Percentiles rank a stretch among this genome's conserved stretches.
These are phyloP conservation scores for Fomitopsis betulina DNA, from an alignment of 1,284 basidiomycete genomes.

Conservation along the genomic window DNA sequence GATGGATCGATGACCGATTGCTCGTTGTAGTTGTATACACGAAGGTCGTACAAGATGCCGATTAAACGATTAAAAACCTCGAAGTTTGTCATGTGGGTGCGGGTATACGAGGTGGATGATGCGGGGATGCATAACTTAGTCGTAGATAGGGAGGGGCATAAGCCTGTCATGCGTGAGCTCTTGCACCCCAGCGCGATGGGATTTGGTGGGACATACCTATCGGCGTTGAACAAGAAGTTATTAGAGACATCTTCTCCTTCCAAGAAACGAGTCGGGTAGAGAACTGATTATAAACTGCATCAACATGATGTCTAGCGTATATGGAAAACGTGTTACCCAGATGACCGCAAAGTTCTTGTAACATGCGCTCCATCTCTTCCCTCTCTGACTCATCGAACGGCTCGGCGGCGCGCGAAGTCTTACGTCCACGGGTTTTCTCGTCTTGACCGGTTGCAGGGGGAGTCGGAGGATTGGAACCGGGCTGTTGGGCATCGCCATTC, in stretches of 20 bases:
- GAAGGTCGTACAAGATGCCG: too few relatives aligned
- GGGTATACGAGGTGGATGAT: background rate
- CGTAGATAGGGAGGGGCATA: conserved; percentile 53
- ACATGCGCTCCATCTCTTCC: conserved; percentile 83
- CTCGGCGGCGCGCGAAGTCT: conserved; percentile 48
- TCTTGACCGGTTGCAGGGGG: conserved; percentile 23
- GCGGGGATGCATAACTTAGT: conserved; percentile 26
- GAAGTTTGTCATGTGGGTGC: background rate
- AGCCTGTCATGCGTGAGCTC: conserved; percentile 27
- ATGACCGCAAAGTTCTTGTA: conserved; percentile 77
- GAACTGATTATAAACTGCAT: conserved; percentile 40
- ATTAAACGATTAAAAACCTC: too few relatives aligned
- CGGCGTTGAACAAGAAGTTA: conserved; percentile 90
- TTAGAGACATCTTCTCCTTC: conserved; percentile 84
- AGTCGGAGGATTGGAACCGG: conserved; percentile 8
- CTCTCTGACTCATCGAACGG: conserved; percentile 80
- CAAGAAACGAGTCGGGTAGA: conserved; percentile 80
- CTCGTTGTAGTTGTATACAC: too few relatives aligned
- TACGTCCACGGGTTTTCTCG: conserved; percentile 33
- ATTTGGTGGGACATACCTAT: conserved; percentile 46
- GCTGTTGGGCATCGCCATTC: conserved; percentile 8
- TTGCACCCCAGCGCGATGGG: background rate
- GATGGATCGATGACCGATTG: too few relatives aligned
- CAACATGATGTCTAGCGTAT: background rate
- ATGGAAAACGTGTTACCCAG: conserved; percentile 49